Conservation (phyloP, 257 asterid species). For the Nyctanthes arbortristis region DNA sequence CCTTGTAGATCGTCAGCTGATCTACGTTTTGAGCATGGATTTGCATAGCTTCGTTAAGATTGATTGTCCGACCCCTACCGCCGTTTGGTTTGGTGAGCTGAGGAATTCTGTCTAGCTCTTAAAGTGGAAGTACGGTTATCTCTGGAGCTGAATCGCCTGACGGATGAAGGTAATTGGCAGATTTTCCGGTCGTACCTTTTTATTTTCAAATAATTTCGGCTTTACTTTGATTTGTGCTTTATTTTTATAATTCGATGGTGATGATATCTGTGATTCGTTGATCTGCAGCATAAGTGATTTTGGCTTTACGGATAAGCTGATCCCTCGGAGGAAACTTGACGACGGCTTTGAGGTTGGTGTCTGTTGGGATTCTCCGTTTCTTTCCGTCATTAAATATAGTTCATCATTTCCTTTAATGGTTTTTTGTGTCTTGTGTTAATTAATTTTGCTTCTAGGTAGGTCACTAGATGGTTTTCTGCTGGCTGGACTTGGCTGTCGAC, state of each 20-base stretch:
- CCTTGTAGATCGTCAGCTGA: conserved; percentile 31
- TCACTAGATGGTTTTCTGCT: too few species aligned
- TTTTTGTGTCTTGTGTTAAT: too few species aligned
- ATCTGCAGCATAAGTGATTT: not conserved
- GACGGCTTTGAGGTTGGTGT: too few species aligned
- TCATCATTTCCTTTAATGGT: too few species aligned
- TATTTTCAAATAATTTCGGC: not conserved
- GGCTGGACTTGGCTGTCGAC: too few species aligned
- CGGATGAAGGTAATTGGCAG: conserved; percentile 5
- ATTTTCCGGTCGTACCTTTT: not conserved
- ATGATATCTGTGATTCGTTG: not conserved
- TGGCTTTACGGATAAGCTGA: not conserved
- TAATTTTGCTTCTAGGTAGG: too few species aligned
- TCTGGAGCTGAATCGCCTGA: conserved; percentile 12
- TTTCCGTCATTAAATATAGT: too few species aligned
- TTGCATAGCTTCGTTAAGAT: not conserved
- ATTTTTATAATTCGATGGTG: not conserved
- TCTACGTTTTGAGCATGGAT: conserved; percentile 41
- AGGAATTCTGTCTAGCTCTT: not conserved
- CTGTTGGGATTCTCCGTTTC: too few species aligned
- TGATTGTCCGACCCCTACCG: not conserved
- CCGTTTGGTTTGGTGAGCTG: not conserved
- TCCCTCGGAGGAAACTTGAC: too few species aligned
- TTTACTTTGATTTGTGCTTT: too few species aligned
- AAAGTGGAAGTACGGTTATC: not conserved